Percentiles rank a stretch among this genome's conserved stretches.
Evolutionary conservation across 306 rosid genomes (phyloP).

Genomic region (Fragaria iinumae): DNA sequence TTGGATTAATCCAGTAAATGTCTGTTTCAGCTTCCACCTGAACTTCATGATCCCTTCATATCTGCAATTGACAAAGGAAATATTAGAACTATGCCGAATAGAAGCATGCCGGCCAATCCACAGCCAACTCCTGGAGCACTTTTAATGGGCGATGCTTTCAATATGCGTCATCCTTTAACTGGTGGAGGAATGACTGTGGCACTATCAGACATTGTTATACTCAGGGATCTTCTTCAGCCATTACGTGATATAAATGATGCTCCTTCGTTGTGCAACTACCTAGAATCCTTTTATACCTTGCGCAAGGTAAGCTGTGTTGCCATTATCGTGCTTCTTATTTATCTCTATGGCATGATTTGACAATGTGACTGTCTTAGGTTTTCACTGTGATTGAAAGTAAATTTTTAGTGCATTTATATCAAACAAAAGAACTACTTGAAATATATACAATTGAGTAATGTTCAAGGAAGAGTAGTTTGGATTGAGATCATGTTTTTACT

Average conservation of each 20-base stretch:
- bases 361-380: background rate
- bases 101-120: constrained; percentile 52
- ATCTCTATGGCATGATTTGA: background rate
- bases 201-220: constrained; percentile 55
- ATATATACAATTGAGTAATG: background rate
- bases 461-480: background rate
- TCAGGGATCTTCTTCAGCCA: constrained; percentile 49
- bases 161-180: constrained; percentile 63
- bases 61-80: constrained; percentile 45
- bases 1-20: constrained; percentile 8
- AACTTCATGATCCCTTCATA: constrained; percentile 51
- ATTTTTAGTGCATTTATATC: background rate
- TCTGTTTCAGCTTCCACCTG: constrained; percentile 42
- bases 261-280: constrained; percentile 42
- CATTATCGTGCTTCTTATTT: background rate
- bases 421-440: background rate
- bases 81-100: constrained; percentile 55
- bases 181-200: constrained; percentile 80
- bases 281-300: constrained; percentile 52
- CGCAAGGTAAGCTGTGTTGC: constrained; percentile 38
- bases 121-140: constrained; percentile 57
- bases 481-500: background rate
- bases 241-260: constrained; percentile 36
- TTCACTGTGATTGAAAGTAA: background rate
- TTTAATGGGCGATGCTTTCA: constrained; percentile 66